These are phyloP conservation scores for Soucietia sequanensis DNA, from an alignment of 805 yeast genomes.

Conservation along the genomic window DNA sequence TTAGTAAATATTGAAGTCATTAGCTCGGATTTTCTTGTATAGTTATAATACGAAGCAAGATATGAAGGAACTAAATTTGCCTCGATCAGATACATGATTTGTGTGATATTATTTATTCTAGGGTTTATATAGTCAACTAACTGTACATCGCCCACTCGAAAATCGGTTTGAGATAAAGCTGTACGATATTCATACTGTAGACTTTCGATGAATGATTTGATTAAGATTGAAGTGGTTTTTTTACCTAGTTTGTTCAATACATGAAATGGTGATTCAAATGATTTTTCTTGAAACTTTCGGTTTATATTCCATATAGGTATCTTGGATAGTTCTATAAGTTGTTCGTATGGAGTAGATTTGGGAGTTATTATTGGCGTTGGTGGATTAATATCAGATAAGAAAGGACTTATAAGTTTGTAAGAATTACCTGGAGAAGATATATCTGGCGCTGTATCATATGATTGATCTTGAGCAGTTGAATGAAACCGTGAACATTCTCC, in stretches of 20 bases:
- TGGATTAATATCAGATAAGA: too few relatives aligned
- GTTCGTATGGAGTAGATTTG: not conserved
- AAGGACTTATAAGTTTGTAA: too few relatives aligned
- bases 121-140: slow-evolving; percentile 28
- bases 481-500: too few relatives aligned
- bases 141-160: not conserved
- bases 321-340: slow-evolving; percentile 5
- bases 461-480: too few relatives aligned
- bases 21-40: slow-evolving; percentile 17
- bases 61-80: slow-evolving; percentile 17
- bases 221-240: not conserved
- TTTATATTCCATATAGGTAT: slow-evolving; percentile 5
- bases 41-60: slow-evolving; percentile 14
- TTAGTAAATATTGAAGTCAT: slow-evolving; percentile 18
- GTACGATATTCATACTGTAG: too few relatives aligned
- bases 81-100: slow-evolving; percentile 17
- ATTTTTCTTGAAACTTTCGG: not conserved
- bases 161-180: not conserved
- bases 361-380: not conserved
- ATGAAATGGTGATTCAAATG: too few relatives aligned
- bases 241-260: not conserved
- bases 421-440: too few relatives aligned
- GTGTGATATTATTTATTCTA: slow-evolving; percentile 15
- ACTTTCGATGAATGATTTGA: too few relatives aligned
- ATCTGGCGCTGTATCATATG: too few relatives aligned